phyloP scores from a whole-genome alignment of 176 grass and related monocot genomes.

The Musa schizocarpa region DNA sequence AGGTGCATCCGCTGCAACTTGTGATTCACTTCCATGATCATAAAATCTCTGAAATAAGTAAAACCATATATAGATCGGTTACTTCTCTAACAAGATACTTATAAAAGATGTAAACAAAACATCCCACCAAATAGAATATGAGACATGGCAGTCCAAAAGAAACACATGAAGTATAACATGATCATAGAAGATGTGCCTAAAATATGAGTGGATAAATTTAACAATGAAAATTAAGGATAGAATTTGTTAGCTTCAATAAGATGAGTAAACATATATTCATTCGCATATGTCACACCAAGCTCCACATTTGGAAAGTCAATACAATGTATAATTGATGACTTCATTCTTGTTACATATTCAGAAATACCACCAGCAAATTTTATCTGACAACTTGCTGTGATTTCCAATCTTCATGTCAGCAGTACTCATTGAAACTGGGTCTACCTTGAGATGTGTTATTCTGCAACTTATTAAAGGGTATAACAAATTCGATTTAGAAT shows the following conservation, averaged over 20 bases:
- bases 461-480: neutral
- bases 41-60: slow-evolving; percentile 60
- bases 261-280: neutral
- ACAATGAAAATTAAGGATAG: slow-evolving; percentile 12
- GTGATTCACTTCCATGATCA: slow-evolving; percentile 68
- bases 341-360: neutral
- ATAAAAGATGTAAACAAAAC: neutral
- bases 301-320: neutral
- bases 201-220: neutral
- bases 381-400: no score
- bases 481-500: neutral
- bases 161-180: neutral
- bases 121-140: neutral
- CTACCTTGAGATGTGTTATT: neutral
- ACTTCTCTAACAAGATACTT: neutral
- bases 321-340: neutral
- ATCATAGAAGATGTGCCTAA: neutral
- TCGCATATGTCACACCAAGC: neutral
- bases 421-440: no score
- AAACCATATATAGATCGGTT: slow-evolving; percentile 17
- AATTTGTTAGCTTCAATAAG: neutral
- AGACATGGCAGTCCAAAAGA: neutral
- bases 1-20: slow-evolving; percentile 60
- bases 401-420: no score
- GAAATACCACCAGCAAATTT: neutral